phyloP scores from a whole-genome alignment of 2,329 filamentous ascomycete species.

The Alternaria gaisen region DNA sequence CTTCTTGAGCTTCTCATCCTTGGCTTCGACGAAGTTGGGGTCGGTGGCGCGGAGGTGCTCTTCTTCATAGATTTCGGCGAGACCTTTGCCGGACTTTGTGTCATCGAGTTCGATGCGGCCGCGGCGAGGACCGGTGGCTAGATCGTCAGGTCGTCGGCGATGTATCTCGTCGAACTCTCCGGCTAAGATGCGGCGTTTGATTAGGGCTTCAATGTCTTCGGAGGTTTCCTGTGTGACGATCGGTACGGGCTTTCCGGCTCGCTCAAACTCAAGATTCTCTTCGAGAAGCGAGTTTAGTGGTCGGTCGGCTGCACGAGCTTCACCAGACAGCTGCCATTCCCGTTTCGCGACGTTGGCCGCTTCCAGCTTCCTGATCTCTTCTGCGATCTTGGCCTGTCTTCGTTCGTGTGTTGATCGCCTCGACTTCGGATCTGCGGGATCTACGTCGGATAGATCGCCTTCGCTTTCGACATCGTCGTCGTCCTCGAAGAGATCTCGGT shows the following conservation, averaged over 20 bases:
- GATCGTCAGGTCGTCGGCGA: conserved; percentile 78
- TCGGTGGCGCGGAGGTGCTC: conserved; percentile 83
- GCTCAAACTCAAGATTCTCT: conserved; percentile 94
- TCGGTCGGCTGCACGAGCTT: conserved; percentile 82
- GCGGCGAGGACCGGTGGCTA: conserved; percentile 70
- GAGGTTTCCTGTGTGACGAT: conserved; percentile 92
- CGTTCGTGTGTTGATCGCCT: conserved; percentile 85
- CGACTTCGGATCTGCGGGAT: conserved; percentile 74
- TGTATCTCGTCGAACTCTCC: conserved; percentile 93
- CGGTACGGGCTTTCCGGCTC: conserved; percentile 91
- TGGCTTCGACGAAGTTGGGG: conserved; percentile 80
- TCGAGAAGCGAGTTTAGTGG: conserved; percentile 93
- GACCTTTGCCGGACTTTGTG: conserved; percentile 82
- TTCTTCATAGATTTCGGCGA: conserved; percentile 94
- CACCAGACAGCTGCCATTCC: conserved; percentile 88
- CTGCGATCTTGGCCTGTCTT: conserved; percentile 81
- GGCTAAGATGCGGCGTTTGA: conserved; percentile 90
- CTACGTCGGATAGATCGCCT: conserved; percentile 68
- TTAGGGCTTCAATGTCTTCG: conserved; percentile 89
- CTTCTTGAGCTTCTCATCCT: conserved; percentile 81
- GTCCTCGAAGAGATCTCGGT: conserved; percentile 85
- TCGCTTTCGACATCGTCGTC: conserved; percentile 68
- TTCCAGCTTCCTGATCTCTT: conserved; percentile 92
- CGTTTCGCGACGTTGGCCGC: conserved; percentile 87
- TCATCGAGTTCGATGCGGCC: conserved; percentile 85